A percentile compares a stretch with the other conserved stretches of the same genome.
These are phyloP conservation scores for Pestalotiopsis sp. DNA, from an alignment of 2,329 filamentous ascomycete genomes.

Conservation along the genomic window DNA sequence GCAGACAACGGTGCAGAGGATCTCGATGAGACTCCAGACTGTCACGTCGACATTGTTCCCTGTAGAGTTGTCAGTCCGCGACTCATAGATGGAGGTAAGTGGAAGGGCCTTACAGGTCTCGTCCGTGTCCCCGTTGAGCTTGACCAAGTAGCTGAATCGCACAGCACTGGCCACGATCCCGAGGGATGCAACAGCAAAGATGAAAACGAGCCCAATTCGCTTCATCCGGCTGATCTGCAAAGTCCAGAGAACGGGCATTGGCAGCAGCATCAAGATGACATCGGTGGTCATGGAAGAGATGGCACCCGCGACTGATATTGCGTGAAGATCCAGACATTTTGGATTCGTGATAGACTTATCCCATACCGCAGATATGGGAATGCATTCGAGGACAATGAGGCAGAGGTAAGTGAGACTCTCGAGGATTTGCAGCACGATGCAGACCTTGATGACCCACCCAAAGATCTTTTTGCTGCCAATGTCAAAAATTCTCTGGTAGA, in stretches of 20 bases:
- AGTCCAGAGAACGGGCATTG: background rate
- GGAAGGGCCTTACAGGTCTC: background rate
- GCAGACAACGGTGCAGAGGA: background rate
- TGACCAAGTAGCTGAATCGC: background rate
- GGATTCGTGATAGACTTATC: background rate
- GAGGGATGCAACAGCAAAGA: constrained; percentile 1
- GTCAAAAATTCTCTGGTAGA: background rate
- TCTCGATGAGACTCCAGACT: background rate
- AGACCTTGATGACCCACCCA: background rate
- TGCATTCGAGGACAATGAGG: background rate
- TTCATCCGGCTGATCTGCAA: background rate
- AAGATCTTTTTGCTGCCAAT: background rate
- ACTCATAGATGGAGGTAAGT: background rate
- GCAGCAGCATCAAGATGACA: constrained; percentile 1
- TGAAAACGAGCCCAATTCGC: background rate
- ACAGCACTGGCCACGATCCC: background rate
- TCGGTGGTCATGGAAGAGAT: background rate
- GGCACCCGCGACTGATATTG: background rate
- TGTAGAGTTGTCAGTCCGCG: background rate
- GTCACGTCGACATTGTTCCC: constrained; percentile 1
- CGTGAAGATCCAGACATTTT: background rate
- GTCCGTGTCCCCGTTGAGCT: background rate
- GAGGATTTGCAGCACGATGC: background rate
- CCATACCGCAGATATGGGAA: background rate
- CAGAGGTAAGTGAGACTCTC: background rate